A percentile compares a stretch with the other conserved stretches of the same genome.
Conservation (phyloP, 176 grass and related monocot genomes). For the Microstegium vimineum region DNA sequence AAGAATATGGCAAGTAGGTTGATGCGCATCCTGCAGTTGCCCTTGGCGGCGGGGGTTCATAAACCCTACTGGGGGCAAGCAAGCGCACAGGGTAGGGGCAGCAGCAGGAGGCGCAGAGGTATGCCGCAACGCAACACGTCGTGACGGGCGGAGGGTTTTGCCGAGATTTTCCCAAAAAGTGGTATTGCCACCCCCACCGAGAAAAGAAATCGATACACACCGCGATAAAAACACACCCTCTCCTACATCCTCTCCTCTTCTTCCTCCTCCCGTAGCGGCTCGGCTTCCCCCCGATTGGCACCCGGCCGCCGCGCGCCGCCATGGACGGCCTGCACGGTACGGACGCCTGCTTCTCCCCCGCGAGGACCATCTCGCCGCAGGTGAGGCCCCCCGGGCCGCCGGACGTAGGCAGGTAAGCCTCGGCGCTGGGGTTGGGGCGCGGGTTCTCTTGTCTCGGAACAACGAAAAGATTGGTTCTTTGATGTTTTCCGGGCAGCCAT, state of each 20-base stretch:
- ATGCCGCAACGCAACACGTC: constrained; percentile 10
- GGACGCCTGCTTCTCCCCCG: constrained; percentile 59
- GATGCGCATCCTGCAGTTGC: not conserved
- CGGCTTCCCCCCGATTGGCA: constrained; percentile 4
- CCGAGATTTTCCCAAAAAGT: constrained; percentile 56
- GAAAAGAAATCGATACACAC: constrained; percentile 45
- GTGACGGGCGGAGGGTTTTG: constrained; percentile 46
- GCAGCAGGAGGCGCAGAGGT: no score
- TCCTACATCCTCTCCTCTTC: not conserved
- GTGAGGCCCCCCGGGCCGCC: constrained; percentile 32
- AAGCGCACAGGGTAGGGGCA: not conserved
- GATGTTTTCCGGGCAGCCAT: not conserved
- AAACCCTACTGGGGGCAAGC: constrained; percentile 46
- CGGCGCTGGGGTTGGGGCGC: constrained; percentile 20
- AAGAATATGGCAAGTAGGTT: not conserved
- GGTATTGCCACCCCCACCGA: constrained; percentile 37
- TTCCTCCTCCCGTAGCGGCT: constrained; percentile 16
- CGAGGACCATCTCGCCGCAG: constrained; percentile 54
- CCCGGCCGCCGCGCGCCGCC: constrained; percentile 37
- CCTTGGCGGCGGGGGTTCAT: not conserved
- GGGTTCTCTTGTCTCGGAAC: not conserved
- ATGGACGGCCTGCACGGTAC: constrained; percentile 64
- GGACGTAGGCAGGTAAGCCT: constrained; percentile 52
- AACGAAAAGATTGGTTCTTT: constrained; percentile 27
- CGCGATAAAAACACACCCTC: constrained; percentile 28